These are phyloP conservation scores for Hansenula lynferdii DNA, from an alignment of 1,139 yeast genomes.

Conservation along the genomic window DNA sequence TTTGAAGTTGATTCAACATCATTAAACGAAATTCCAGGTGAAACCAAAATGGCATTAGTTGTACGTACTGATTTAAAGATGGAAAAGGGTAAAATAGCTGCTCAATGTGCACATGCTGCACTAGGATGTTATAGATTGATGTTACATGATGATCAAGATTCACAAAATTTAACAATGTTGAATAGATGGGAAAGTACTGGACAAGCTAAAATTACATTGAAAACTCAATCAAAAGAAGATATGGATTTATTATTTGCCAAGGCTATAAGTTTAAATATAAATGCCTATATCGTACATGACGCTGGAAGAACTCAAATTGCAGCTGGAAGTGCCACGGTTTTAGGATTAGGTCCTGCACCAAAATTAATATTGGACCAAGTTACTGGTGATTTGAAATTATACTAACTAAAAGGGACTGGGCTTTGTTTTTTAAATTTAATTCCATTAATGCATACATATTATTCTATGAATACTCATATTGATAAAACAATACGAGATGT, in stretches of 20 bases:
- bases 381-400: slow-evolving; percentile 73
- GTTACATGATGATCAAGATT: slow-evolving; percentile 44
- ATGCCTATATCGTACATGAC: slow-evolving; percentile 80
- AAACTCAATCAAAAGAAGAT: slow-evolving; percentile 68
- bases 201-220: slow-evolving; percentile 93
- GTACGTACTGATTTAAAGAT: slow-evolving; percentile 86
- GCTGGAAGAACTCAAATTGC: slow-evolving; percentile 97
- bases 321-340: slow-evolving; percentile 90
- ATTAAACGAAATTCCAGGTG: slow-evolving; percentile 64
- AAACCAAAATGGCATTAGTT: slow-evolving; percentile 82
- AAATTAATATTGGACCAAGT: slow-evolving; percentile 72
- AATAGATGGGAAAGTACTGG: slow-evolving; percentile 82
- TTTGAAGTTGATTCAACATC: slow-evolving; percentile 49
- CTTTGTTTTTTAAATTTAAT: too few relatives aligned
- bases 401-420: too few relatives aligned
- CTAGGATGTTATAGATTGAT: slow-evolving; percentile 79
- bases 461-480: background rate
- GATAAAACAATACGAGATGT: background rate
- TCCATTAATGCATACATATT: too few relatives aligned
- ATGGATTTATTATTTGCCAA: slow-evolving; percentile 75
- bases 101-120: slow-evolving; percentile 98
- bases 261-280: slow-evolving; percentile 76
- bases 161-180: slow-evolving; percentile 56
- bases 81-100: slow-evolving; percentile 96
- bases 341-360: slow-evolving; percentile 98